A percentile compares a stretch with the other conserved stretches of the same genome.
Conservation (phyloP, 345 rosid species). For the Durio zibethinus region DNA sequence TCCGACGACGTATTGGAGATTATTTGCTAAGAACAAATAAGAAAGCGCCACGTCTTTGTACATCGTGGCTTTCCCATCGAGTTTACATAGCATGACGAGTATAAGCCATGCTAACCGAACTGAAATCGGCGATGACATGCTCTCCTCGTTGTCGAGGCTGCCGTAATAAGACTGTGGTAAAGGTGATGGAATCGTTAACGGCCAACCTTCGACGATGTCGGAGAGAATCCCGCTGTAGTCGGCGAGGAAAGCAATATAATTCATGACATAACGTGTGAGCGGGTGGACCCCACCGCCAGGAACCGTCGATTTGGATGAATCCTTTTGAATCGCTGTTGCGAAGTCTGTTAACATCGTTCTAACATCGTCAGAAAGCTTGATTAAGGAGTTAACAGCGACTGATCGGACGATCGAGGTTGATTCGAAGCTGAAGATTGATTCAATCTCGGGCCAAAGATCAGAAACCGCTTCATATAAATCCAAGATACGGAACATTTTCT, state of each 20-base stretch:
- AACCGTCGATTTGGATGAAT: slow-evolving; percentile 45
- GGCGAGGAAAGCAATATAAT: slow-evolving; percentile 63
- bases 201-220: slow-evolving; percentile 59
- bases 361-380: slow-evolving; percentile 51
- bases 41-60: slow-evolving; percentile 76
- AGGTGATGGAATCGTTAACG: slow-evolving; percentile 26
- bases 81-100: slow-evolving; percentile 70
- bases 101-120: slow-evolving; percentile 60
- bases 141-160: slow-evolving; percentile 24
- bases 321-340: slow-evolving; percentile 64
- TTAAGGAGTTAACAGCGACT: slow-evolving; percentile 49
- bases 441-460: slow-evolving; percentile 53
- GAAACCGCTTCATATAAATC: slow-evolving; percentile 73
- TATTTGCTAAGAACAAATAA: slow-evolving; percentile 77
- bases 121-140: slow-evolving; percentile 33
- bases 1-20: slow-evolving; percentile 72
- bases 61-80: slow-evolving; percentile 63
- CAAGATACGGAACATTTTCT: slow-evolving; percentile 70
- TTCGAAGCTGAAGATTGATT: slow-evolving; percentile 56
- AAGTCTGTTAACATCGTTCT: slow-evolving; percentile 56
- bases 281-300: slow-evolving; percentile 87
- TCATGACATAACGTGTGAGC: slow-evolving; percentile 85
- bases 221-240: slow-evolving; percentile 60
- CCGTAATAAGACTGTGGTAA: slow-evolving; percentile 50
- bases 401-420: slow-evolving; percentile 44